A percentile compares a stretch with the other conserved stretches of the same genome.
Conservation (phyloP, 2,329 filamentous ascomycete genomes). For the Sphaerulina musiva region DNA sequence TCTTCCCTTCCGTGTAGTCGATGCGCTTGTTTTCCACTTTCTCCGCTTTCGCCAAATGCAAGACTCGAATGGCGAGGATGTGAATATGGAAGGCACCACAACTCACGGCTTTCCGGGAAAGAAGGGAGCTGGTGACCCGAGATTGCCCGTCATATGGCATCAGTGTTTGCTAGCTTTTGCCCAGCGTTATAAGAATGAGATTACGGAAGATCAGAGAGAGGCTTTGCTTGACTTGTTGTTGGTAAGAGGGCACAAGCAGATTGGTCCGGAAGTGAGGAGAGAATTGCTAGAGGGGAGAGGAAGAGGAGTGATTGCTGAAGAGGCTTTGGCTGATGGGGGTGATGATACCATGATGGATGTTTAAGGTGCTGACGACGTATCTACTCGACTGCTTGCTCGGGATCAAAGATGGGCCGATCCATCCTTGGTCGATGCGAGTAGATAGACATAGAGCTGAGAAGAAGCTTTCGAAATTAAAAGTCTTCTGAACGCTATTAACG, state of each 20-base stretch:
- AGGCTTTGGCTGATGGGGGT: conserved; percentile 53
- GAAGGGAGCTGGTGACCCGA: conserved; percentile 44
- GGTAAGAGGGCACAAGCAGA: conserved; percentile 75
- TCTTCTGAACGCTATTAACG: no score
- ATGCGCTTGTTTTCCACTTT: conserved; percentile 94
- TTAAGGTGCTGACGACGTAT: conserved; percentile 4
- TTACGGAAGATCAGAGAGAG: conserved; percentile 91
- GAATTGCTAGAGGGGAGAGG: conserved; percentile 84
- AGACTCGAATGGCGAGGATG: conserved; percentile 50
- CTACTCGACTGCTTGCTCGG: neutral
- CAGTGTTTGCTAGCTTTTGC: conserved; percentile 89
- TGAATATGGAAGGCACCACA: conserved; percentile 48
- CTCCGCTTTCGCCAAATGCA: conserved; percentile 73
- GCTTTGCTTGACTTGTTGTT: conserved; percentile 81
- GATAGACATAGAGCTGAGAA: neutral
- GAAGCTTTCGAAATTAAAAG: neutral
- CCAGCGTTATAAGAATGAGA: conserved; percentile 89
- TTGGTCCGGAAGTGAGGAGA: conserved; percentile 83
- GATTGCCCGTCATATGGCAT: conserved; percentile 88
- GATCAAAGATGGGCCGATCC: neutral
- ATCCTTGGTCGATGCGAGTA: neutral
- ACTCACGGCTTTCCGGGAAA: conserved; percentile 28
- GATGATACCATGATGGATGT: conserved; percentile 79
- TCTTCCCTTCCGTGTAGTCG: conserved; percentile 87
- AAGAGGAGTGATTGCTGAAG: conserved; percentile 65